Evolutionary conservation across 129 eudicot species (phyloP).

Genomic region (Saussurea involucrata): DNA sequence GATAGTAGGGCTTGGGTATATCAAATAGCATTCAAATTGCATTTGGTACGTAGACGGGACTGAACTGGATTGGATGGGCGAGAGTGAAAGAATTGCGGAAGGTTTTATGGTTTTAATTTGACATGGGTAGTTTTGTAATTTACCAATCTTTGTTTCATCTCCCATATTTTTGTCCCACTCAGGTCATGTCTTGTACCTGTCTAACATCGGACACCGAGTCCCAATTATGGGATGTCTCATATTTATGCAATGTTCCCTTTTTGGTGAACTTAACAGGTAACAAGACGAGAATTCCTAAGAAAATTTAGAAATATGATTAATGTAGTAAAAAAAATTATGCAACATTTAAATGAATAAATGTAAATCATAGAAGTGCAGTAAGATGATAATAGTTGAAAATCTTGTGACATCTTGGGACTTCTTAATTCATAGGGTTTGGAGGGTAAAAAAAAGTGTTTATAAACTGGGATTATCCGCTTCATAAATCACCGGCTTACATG

Average conservation of each 20-base stretch:
- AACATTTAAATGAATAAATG: too few species aligned
- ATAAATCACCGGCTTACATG: not conserved
- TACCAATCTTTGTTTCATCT: not conserved
- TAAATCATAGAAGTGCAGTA: too few species aligned
- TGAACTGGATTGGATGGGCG: too few species aligned
- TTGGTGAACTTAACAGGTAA: not conserved
- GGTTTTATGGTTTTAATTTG: not conserved
- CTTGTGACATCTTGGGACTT: not conserved
- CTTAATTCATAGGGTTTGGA: not conserved
- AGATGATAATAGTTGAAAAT: not conserved
- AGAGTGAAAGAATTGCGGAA: too few species aligned
- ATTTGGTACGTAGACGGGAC: too few species aligned
- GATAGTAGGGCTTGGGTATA: not conserved
- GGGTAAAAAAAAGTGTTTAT: not conserved
- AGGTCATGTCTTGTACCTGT: not conserved
- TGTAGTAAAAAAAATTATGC: too few species aligned
- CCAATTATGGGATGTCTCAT: not conserved
- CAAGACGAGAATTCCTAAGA: too few species aligned
- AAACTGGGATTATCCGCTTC: not conserved
- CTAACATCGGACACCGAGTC: not conserved
- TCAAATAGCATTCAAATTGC: too few species aligned
- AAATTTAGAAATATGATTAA: too few species aligned
- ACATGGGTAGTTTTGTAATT: not conserved
- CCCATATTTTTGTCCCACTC: too few species aligned
- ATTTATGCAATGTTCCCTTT: not conserved